Base-by-base conservation (phyloP, 202 grass and related monocot genomes). In the Tripidium arundinaceum region DNA sequence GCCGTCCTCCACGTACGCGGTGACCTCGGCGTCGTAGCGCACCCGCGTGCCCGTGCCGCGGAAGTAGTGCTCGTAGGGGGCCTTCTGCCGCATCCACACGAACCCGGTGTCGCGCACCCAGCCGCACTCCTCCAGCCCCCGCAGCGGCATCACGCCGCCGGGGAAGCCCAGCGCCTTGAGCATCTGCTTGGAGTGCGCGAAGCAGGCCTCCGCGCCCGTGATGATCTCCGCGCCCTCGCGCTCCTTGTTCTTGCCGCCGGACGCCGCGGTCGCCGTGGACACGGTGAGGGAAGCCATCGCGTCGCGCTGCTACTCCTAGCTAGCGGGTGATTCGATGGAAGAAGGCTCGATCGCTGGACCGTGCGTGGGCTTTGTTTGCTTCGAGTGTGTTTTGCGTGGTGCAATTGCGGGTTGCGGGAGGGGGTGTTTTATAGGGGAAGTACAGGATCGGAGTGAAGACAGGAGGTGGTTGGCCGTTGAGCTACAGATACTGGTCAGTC, bases 51-150 rank as follows among this genome's bases (percentile, higher is more conserved):
- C 87, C 15, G 88, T 89, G 63, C 80, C 84, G 0, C 46, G 61
- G 82, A 94, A 98, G 88, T 87, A 82, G 87, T 98, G 92, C 79
- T 94, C 92, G 79, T 94, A 93, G 4, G 88, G 86, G 0, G 40
- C 80, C 52, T 80, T 82, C 86, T 94, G 95, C 69, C 87, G 83
- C 95, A 98, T 94, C 95, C 95, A 98, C 68, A 98, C 90, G 45
- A 81, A 98, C 10, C 95, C 95, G 13, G 92, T 95, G 65, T 87
- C 92, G 13, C 83, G 72, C 69, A 98, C 95, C 79, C 87, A 80
- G 24, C 92, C 92, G 64, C 87, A 90, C 82, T 98, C 95, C 2
- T 95, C 92, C 21, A 95, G 84, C 31, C 76, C 85, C 5, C 80
- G 87, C 73, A 95, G 83, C 65, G 95, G 95, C 74, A 98, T 91